Percentiles rank a stretch among this genome's conserved stretches.
Evolutionary conservation across 805 yeast species (phyloP).

Genomic region (Pachysolen tannophilus): DNA sequence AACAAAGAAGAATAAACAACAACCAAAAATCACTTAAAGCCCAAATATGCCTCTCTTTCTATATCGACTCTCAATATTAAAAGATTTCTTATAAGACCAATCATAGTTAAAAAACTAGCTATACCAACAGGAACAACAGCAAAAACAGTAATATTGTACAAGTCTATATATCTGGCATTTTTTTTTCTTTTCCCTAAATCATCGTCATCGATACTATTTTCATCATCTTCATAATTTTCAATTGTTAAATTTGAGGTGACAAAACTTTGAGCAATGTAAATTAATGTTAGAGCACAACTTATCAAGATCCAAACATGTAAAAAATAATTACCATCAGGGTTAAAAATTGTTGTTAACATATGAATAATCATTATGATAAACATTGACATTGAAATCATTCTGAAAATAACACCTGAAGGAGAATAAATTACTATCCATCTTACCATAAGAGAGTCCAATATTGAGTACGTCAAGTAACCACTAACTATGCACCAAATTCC

Average conservation of each 20-base stretch:
- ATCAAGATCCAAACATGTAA: constrained; percentile 88
- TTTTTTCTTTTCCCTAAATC: constrained; percentile 14
- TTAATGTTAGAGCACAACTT: constrained; percentile 74
- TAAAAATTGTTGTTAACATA: constrained; percentile 56
- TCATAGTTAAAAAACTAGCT: constrained; percentile 90
- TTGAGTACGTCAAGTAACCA: constrained; percentile 74
- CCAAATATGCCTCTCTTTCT: constrained; percentile 12
- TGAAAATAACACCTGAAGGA: constrained; percentile 77
- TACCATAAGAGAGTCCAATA: constrained; percentile 82
- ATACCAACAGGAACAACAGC: constrained; percentile 98
- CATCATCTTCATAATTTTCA: constrained; percentile 16
- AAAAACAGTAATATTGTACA: constrained; percentile 84
- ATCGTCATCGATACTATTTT: constrained; percentile 4
- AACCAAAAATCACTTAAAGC: no score
- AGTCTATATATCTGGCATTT: constrained; percentile 66
- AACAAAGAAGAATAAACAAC: no score
- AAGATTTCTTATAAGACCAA: constrained; percentile 68
- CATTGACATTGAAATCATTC: constrained; percentile 79
- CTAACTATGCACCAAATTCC: constrained; percentile 93
- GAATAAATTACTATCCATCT: constrained; percentile 92
- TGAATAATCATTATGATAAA: constrained; percentile 65
- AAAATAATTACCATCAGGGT: constrained; percentile 64
- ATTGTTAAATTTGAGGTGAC: constrained; percentile 68
- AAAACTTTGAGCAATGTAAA: constrained; percentile 80
- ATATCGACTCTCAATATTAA: constrained; percentile 67